Evolutionary conservation across 192 early-diverging fungal genomes (phyloP), one percentile per base, ranked within the genome.

Genomic region (Funneliformis geosporum): DNA sequence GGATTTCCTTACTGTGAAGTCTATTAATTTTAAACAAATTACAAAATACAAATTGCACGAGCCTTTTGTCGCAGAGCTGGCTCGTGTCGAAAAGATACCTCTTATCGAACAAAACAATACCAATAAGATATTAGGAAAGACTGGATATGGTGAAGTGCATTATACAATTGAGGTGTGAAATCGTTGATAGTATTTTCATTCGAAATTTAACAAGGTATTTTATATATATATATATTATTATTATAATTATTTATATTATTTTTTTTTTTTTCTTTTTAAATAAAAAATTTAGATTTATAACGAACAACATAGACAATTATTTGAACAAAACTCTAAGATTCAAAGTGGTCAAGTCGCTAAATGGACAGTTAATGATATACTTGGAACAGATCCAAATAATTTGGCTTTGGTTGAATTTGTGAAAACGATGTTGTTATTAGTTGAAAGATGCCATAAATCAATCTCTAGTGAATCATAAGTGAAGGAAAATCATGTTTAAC

Each of bases 51-150:
- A 80, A 23, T 67, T 87, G 7, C 86, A 87, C 60, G 82, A 79
- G 60, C 86, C 86, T 2, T 87, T 85, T 60, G 64, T 85, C 10
- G 82, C 80, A 0, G 84, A 87, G n/a, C 72, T 87, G 8, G 81
- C 84, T 0, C 60, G 80, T n/a, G 76, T 84, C 4, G 84, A 85
- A 16, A 59, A 76, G 4, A 21, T 87, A 28, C 80, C 80, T 3
- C 27, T 85, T 72, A 27, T 21, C 0, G 47, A 59, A 55, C 82
- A 86, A 47, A 44, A 18, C 5, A 67, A 80, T 67, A 44, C 79
- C 59, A 65, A 80, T 16, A 83, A 83, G n/a, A 77, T 80, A 7
- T 4, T 65, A 9, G 80, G 80, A 16, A 78, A 66, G 28, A 82
- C 84, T 55, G 82, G 82, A 27, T 60, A 76, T 12, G 81, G 80